phyloP scores from a whole-genome alignment of 495 filamentous ascomycete species.

The Hypoxylon intermedium region DNA sequence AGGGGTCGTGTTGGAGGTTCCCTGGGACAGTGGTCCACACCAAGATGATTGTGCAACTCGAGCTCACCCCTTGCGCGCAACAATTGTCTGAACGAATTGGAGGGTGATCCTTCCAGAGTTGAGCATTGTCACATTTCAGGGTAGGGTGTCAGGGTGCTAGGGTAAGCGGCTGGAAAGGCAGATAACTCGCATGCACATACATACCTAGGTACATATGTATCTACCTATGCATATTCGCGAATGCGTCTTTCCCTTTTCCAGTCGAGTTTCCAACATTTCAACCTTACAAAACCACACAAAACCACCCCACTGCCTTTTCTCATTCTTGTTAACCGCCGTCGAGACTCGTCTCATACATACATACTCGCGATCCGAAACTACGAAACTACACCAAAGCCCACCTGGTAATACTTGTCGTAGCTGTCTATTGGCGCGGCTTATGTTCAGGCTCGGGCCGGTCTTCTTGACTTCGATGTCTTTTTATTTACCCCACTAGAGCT shows the following conservation, averaged over 20 bases:
- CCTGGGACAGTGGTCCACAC: slow-evolving; percentile 23
- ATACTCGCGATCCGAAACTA: slow-evolving; percentile 37
- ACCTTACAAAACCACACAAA: not conserved
- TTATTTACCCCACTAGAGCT: slow-evolving; percentile 11
- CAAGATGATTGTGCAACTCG: slow-evolving; percentile 26
- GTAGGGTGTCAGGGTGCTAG: too few species aligned
- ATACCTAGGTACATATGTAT: not conserved
- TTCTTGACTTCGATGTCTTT: slow-evolving; percentile 13
- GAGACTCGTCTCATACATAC: slow-evolving; percentile 33
- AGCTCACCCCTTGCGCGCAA: too few species aligned
- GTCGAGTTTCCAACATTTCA: not conserved
- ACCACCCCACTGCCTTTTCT: not conserved
- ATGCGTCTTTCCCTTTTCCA: not conserved
- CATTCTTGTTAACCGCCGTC: slow-evolving; percentile 37
- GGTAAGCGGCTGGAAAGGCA: slow-evolving; percentile 14
- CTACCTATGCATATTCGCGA: not conserved
- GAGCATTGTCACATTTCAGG: slow-evolving; percentile 32
- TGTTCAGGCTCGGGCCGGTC: slow-evolving; percentile 33
- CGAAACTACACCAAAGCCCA: slow-evolving; percentile 11
- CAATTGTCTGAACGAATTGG: too few species aligned
- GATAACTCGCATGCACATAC: not conserved
- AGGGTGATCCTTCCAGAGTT: slow-evolving; percentile 30
- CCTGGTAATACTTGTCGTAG: slow-evolving; percentile 21
- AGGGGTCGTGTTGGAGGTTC: slow-evolving; percentile 32
- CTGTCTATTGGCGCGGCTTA: slow-evolving; percentile 14